phyloP scores from a whole-genome alignment of 805 yeast species.

The Wickerhamiella siamensis region DNA sequence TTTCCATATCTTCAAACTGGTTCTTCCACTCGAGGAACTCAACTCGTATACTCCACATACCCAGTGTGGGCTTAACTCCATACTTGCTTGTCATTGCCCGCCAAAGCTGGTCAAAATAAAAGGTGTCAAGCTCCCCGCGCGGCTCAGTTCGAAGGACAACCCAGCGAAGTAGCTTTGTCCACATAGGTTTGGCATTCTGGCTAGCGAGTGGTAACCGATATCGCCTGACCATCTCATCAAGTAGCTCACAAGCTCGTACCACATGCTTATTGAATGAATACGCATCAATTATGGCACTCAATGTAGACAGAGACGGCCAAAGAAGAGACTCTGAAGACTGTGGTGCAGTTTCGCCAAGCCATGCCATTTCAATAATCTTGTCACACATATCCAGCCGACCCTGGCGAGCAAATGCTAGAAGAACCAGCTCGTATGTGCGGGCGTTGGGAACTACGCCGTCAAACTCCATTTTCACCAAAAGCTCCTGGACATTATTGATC shows the following conservation, averaged over 20 bases:
- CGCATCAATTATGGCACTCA: slow-evolving; percentile 18
- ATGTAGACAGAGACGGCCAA: slow-evolving; percentile 14
- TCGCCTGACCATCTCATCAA: slow-evolving; percentile 7
- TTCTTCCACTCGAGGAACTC: slow-evolving; percentile 12
- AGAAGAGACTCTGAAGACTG: slow-evolving; percentile 8
- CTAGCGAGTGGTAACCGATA: slow-evolving; percentile 13
- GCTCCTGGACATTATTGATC: slow-evolving; percentile 12
- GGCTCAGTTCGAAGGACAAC: slow-evolving; percentile 10
- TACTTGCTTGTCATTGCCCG: slow-evolving; percentile 2
- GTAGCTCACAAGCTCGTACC: slow-evolving; percentile 16
- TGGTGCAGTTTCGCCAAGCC: slow-evolving; percentile 15
- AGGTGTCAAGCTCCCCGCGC: slow-evolving; percentile 6
- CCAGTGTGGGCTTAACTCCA: slow-evolving; percentile 10
- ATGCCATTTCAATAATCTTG: slow-evolving; percentile 17
- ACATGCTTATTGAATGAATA: slow-evolving; percentile 18
- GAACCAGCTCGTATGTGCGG: slow-evolving; percentile 23
- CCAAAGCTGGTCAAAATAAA: slow-evolving; percentile 14
- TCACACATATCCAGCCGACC: slow-evolving; percentile 15
- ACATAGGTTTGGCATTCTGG: slow-evolving; percentile 12
- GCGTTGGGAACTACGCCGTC: slow-evolving; percentile 21
- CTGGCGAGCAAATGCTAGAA: slow-evolving; percentile 22
- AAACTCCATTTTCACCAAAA: slow-evolving; percentile 19
- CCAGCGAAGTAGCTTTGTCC: slow-evolving; percentile 19
- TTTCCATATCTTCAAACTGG: slow-evolving; percentile 13
- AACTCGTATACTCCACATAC: slow-evolving; percentile 12